phyloP scores from a whole-genome alignment of 2,329 filamentous ascomycete genomes.

The Ustulina deusta region DNA sequence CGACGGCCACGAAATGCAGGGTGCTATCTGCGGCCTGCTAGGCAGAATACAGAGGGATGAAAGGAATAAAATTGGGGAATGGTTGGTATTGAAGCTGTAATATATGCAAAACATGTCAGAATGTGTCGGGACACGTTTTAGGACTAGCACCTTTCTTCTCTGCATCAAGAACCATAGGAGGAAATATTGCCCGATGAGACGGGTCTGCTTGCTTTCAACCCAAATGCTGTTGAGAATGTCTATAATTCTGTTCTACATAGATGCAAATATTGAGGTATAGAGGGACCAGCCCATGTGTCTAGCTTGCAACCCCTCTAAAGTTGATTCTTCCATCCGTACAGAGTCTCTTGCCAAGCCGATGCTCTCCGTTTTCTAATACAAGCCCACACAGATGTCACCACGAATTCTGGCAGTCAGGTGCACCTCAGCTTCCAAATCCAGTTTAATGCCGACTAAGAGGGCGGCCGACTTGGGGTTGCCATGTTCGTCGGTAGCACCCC shows the following conservation, averaged over 20 bases:
- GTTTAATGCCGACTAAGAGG: constrained; percentile 71
- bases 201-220: not conserved
- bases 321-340: constrained; percentile 8
- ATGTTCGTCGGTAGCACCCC: constrained; percentile 67
- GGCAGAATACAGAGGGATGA: constrained; percentile 66
- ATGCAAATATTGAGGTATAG: constrained; percentile 28
- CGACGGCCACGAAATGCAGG: constrained; percentile 79
- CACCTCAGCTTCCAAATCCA: constrained; percentile 72
- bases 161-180: not conserved
- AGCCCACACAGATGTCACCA: constrained; percentile 70
- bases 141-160: not conserved
- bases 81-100: constrained; percentile 67
- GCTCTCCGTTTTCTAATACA: constrained; percentile 58
- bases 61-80: constrained; percentile 52
- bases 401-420: constrained; percentile 70
- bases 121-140: not conserved
- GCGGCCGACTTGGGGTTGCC: constrained; percentile 69
- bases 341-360: not conserved
- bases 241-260: constrained; percentile 20
- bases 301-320: constrained; percentile 21
- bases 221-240: not conserved
- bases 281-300: constrained; percentile 24
- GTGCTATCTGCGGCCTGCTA: constrained; percentile 76
- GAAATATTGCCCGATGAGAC: not conserved
- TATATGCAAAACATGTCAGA: not conserved